Conservation (phyloP, 108 stramenopile genomes). For the Tribonema minus region DNA sequence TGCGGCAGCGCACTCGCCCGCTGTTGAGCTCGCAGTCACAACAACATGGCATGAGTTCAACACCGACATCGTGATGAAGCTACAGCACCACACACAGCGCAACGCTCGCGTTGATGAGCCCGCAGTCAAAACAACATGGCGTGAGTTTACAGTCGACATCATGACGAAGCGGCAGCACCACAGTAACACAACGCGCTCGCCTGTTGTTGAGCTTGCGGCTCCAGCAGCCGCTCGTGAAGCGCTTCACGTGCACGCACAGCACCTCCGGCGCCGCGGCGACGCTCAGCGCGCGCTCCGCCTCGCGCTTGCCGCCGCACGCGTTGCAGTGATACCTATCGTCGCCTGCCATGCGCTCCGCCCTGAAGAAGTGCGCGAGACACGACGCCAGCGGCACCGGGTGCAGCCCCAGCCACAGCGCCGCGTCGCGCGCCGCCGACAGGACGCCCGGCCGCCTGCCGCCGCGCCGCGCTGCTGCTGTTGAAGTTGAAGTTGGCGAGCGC, state of each 20-base stretch:
- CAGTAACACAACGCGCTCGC: no score
- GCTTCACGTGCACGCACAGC: slow-evolving; percentile 25
- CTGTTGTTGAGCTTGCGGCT: slow-evolving; percentile 33
- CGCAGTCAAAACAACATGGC: no score
- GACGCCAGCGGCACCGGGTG: slow-evolving; percentile 9
- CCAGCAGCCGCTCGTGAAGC: slow-evolving; percentile 28
- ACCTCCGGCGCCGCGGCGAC: slow-evolving; percentile 27
- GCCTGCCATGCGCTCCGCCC: slow-evolving; percentile 10
- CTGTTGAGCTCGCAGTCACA: no score
- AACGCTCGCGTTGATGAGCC: no score
- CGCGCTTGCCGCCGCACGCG: slow-evolving; percentile 14
- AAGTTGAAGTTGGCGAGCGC: neutral
- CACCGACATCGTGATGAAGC: no score
- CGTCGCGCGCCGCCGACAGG: neutral
- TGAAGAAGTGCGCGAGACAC: slow-evolving; percentile 26
- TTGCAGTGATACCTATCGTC: slow-evolving; percentile 27
- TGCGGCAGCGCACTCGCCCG: no score
- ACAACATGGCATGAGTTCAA: no score
- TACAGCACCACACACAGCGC: no score
- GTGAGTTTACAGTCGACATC: no score
- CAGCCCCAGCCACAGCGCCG: slow-evolving; percentile 19
- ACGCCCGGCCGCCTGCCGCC: neutral
- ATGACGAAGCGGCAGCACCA: no score
- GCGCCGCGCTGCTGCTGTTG: neutral
- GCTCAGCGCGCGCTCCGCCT: slow-evolving; percentile 28